Percentiles rank a stretch among this genome's conserved stretches.
Conservation (phyloP, 257 asterid genomes). For the Cordia subcordata region DNA sequence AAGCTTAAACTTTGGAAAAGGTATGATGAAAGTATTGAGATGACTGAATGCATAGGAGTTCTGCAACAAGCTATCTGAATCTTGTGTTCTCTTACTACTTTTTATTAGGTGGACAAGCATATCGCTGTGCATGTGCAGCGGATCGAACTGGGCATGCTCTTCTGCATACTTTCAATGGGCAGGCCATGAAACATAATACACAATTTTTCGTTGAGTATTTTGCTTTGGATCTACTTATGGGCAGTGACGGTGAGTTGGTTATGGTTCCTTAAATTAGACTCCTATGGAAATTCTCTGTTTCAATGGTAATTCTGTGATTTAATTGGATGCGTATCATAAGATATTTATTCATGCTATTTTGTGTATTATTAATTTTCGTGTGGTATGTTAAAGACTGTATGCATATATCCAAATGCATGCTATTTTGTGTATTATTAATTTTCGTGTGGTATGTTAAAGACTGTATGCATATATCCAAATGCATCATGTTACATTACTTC, state of each 20-base stretch:
- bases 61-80: not conserved
- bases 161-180: constrained; percentile 96
- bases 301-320: not conserved
- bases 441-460: not conserved
- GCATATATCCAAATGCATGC: not conserved
- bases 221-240: constrained; percentile 85
- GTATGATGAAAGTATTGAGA: constrained; percentile 26
- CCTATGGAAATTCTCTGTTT: not conserved
- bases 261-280: not conserved
- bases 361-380: not conserved
- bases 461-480: no score
- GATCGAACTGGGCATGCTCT: constrained; percentile 99
- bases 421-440: not conserved
- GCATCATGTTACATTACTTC: no score
- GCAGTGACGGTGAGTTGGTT: constrained; percentile 61
- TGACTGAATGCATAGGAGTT: not conserved
- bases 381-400: no score
- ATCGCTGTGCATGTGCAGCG: constrained; percentile 99
- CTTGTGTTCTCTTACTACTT: not conserved
- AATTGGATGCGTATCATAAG: not conserved
- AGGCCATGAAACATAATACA: constrained; percentile 97
- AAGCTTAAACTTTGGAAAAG: constrained; percentile 92
- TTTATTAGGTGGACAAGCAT: constrained; percentile 87
- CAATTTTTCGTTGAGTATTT: constrained; percentile 95
- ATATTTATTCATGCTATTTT: not conserved